Evolutionary conservation across 805 yeast genomes (phyloP).

Genomic region (Candida quercuum): DNA sequence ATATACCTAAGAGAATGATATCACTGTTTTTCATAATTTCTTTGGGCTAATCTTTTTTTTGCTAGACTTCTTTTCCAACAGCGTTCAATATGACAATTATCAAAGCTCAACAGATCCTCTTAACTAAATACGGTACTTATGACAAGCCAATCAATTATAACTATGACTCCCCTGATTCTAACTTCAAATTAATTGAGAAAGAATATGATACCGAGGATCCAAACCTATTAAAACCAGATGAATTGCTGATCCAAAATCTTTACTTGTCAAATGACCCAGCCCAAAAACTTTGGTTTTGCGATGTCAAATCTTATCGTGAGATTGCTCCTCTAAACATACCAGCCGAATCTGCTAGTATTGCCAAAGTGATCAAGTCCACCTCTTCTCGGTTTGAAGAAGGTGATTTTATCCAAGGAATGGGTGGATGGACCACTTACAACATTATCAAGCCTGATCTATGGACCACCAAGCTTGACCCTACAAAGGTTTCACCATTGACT

Average conservation of each 20-base stretch:
- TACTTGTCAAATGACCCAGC: conserved; percentile 58
- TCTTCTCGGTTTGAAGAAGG: conserved; percentile 36
- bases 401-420: conserved; percentile 33
- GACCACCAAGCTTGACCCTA: conserved; percentile 11
- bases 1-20: too few species aligned
- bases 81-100: conserved; percentile 10
- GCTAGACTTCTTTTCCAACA: too few species aligned
- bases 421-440: conserved; percentile 45
- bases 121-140: conserved; percentile 23
- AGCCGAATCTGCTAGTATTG: conserved; percentile 47
- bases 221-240: conserved; percentile 29
- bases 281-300: conserved; percentile 50
- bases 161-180: conserved; percentile 20
- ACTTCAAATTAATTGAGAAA: conserved; percentile 23
- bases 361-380: conserved; percentile 43
- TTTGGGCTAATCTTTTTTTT: too few species aligned
- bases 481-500: conserved; percentile 26
- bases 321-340: conserved; percentile 35
- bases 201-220: conserved; percentile 18
- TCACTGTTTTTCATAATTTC: too few species aligned
- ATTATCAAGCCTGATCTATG: conserved; percentile 23
- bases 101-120: conserved; percentile 27
- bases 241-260: conserved; percentile 39
- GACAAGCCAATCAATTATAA: conserved; percentile 23
- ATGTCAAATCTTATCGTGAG: conserved; percentile 25